Evolutionary conservation across 139 green algal genomes (phyloP).

Genomic region (Chlamydomonas sphaeroides): DNA sequence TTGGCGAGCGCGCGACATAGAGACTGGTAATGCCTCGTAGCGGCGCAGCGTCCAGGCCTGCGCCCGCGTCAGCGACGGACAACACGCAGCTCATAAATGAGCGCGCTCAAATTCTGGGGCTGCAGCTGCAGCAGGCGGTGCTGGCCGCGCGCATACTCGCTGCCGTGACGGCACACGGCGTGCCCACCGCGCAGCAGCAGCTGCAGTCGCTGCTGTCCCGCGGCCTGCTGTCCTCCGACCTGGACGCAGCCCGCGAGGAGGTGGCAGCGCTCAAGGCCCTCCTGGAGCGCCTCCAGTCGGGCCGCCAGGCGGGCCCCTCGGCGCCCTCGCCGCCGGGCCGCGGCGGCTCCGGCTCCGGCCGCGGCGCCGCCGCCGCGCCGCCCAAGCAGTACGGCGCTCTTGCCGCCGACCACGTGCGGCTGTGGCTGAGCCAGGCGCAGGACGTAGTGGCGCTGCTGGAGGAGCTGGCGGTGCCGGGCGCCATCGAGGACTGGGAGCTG

Average conservation of each 20-base stretch:
- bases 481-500: constrained; percentile 15
- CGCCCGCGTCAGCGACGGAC: too few species aligned
- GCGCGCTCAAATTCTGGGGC: constrained; percentile 23
- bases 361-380: not conserved
- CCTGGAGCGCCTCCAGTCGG: not conserved
- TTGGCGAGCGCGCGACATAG: too few species aligned
- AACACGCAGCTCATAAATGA: constrained; percentile 21
- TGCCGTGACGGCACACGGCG: constrained; percentile 3
- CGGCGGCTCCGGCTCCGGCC: not conserved
- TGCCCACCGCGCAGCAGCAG: constrained; percentile 1
- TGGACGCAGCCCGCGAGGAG: not conserved
- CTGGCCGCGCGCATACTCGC: not conserved
- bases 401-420: constrained; percentile 12
- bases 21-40: too few species aligned
- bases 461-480: not conserved
- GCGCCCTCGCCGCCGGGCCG: not conserved
- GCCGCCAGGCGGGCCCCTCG: not conserved
- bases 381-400: constrained; percentile 30
- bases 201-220: constrained; percentile 3
- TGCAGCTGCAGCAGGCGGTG: constrained; percentile 33
- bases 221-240: not conserved
- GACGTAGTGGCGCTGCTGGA: constrained; percentile 25
- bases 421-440: constrained; percentile 20
- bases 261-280: constrained; percentile 2
- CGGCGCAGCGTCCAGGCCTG: too few species aligned